These are phyloP conservation scores for Zygosaccharomyces sapae DNA, from an alignment of 1,139 yeast species.

Conservation along the genomic window DNA sequence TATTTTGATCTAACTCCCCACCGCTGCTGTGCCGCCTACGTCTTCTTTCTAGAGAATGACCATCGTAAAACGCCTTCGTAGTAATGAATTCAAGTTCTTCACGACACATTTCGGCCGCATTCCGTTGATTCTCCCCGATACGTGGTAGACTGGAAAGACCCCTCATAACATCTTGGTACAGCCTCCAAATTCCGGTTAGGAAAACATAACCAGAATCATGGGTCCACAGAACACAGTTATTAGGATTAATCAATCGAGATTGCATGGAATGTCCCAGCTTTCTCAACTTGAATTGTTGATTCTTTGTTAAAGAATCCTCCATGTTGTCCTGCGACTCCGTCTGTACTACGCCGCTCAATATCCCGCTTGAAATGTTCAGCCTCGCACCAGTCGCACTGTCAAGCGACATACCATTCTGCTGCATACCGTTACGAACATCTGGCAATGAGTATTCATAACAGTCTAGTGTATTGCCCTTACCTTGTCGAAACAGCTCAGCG, in stretches of 20 bases:
- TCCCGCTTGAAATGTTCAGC: not conserved
- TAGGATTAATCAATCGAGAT: conserved; percentile 27
- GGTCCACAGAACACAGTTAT: conserved; percentile 81
- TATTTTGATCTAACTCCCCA: not conserved
- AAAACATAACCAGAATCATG: conserved; percentile 84
- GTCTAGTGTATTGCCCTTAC: conserved; percentile 17
- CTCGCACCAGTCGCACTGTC: not conserved
- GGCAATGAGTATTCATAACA: conserved; percentile 34
- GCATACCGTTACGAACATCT: conserved; percentile 13
- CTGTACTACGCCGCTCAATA: conserved; percentile 2
- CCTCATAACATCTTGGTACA: conserved; percentile 36
- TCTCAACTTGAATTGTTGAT: conserved; percentile 33
- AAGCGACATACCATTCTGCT: not conserved
- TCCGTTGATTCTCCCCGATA: conserved; percentile 10
- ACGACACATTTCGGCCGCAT: conserved; percentile 12
- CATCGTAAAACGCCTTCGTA: conserved; percentile 15
- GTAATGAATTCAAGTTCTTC: conserved; percentile 15
- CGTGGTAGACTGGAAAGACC: conserved; percentile 20
- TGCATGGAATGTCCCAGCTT: conserved; percentile 26
- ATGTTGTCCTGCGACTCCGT: conserved; percentile 1
- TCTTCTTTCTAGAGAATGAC: conserved; percentile 8
- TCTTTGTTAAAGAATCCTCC: conserved; percentile 24
- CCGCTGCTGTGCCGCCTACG: conserved; percentile 15
- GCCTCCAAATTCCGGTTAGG: conserved; percentile 85
- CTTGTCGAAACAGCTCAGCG: conserved; percentile 12